phyloP scores from a whole-genome alignment of 1,284 basidiomycete genomes.

The Moesziomyces sp. region DNA sequence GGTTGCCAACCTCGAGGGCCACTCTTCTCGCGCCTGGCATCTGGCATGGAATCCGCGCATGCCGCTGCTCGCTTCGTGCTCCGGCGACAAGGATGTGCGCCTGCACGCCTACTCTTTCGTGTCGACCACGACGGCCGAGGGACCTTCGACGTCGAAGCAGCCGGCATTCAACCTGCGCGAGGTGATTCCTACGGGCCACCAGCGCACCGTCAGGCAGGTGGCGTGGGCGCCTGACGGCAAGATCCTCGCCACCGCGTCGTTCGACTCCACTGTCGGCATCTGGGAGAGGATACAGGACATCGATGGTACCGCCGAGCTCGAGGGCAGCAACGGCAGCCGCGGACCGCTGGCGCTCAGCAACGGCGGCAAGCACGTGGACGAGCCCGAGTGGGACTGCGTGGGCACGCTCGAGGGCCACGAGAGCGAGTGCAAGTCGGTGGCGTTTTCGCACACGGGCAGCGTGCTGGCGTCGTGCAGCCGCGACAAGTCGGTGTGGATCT shows the following conservation, averaged over 20 bases:
- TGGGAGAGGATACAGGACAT: slow-evolving; percentile 76
- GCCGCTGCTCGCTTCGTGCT: slow-evolving; percentile 88
- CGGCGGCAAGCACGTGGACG: slow-evolving; percentile 55
- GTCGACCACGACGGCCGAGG: slow-evolving; percentile 27
- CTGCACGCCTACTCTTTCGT: slow-evolving; percentile 78
- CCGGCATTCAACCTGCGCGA: slow-evolving; percentile 57
- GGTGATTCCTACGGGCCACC: slow-evolving; percentile 78
- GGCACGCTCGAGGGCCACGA: slow-evolving; percentile 93
- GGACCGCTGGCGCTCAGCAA: slow-evolving; percentile 67
- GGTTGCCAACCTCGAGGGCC: slow-evolving; percentile 41
- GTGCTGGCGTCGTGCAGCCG: slow-evolving; percentile 90
- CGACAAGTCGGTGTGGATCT: slow-evolving; percentile 98
- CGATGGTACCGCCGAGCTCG: slow-evolving; percentile 18
- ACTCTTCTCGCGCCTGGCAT: slow-evolving; percentile 74
- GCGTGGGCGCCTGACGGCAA: slow-evolving; percentile 90
- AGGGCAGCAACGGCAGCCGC: slow-evolving; percentile 2
- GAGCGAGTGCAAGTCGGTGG: slow-evolving; percentile 95
- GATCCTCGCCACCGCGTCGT: slow-evolving; percentile 92
- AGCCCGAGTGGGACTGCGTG: slow-evolving; percentile 78
- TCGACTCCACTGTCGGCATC: slow-evolving; percentile 90
- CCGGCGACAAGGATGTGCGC: slow-evolving; percentile 89
- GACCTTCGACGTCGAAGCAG: slow-evolving; percentile 50
- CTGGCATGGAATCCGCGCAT: slow-evolving; percentile 89
- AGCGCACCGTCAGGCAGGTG: slow-evolving; percentile 87
- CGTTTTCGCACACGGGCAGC: slow-evolving; percentile 81